Conservation (phyloP, 2,329 filamentous ascomycete species). For the Phyllachora maydis region DNA sequence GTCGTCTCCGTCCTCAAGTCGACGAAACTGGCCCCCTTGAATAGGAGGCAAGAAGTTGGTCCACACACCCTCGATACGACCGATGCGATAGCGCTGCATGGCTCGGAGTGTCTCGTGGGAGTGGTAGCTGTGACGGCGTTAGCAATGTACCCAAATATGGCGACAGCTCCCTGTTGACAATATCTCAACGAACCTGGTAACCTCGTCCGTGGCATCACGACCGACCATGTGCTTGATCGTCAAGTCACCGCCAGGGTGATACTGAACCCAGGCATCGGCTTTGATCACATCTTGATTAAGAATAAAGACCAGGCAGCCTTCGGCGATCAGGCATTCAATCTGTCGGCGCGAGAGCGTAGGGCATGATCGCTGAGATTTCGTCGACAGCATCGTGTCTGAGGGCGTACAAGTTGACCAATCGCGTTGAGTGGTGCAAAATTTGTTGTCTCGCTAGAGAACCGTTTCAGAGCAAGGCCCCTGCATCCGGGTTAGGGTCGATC, state of each 20-base stretch:
- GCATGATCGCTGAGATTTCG: constrained; percentile 6
- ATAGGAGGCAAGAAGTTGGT: constrained; percentile 78
- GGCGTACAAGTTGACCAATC: no score
- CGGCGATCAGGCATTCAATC: constrained; percentile 67
- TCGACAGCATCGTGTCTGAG: no score
- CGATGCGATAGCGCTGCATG: constrained; percentile 73
- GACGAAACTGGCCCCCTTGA: constrained; percentile 43
- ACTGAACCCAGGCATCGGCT: constrained; percentile 72
- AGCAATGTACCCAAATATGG: not conserved
- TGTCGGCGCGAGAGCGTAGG: constrained; percentile 25
- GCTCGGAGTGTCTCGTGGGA: constrained; percentile 53
- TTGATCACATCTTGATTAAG: constrained; percentile 66
- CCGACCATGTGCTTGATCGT: constrained; percentile 87
- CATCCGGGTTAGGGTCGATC: no score
- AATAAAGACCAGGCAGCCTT: constrained; percentile 62
- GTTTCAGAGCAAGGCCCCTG: no score
- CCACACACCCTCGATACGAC: constrained; percentile 64
- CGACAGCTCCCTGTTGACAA: not conserved
- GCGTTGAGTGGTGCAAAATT: no score
- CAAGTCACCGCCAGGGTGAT: constrained; percentile 82
- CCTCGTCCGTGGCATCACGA: constrained; percentile 83
- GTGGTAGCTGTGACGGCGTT: constrained; percentile 53
- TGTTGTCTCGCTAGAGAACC: no score
- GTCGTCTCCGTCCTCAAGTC: constrained; percentile 12
- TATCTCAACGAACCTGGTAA: constrained; percentile 68